Evolutionary conservation across 1,284 basidiomycete genomes (phyloP), one percentile per base, ranked within the genome.

Genomic region (Peniophora sp.): DNA sequence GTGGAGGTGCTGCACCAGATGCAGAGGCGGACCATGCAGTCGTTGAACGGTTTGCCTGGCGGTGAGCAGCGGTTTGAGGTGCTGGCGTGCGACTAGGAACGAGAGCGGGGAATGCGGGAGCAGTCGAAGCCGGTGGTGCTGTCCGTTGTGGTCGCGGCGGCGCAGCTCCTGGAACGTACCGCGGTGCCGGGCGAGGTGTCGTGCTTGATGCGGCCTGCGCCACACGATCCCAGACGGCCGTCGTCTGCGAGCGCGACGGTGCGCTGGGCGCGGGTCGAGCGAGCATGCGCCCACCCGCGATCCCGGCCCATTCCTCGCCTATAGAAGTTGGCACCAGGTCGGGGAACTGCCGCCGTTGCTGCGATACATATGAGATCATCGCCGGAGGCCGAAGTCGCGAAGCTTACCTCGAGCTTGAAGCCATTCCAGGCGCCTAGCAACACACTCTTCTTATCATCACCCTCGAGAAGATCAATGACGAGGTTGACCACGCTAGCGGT

Each of bases 331-430:
- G 83, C 0, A 76, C 68, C 2, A 93, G 75, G 42, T 91, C 85
- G 0, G 91, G 92, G 72, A 92, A 92, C 60, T 92, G 81, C 60
- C 83, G 80, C 15, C 82, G 83, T 81, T 90, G 87, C 87, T 92
- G 58, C 2, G 54, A 53, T 17, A 51, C 23, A 47, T 20, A 35
- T 43, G 18, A 32, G 48, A 51, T 24, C 47, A 34, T 14, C 17
- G 15, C 9, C 2, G 12, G 3, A 3, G 18, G 17, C 22, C 12
- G 5, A 18, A 44, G 17, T n/a, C 24, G 48, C 22, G 23, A 47
- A 18, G 62, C 72, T 51, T 61, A 88, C 89, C 76, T 96, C 88
- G 39, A 89, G 73, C 51, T 86, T 85, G 64, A 95, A 92, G 0
- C 81, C 81, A 54, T 88, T 88, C 86, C 96, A 90, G 0, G 89